Evolutionary conservation across 352 stramenopile species (phyloP).

Genomic region (Phytophthora capsici): DNA sequence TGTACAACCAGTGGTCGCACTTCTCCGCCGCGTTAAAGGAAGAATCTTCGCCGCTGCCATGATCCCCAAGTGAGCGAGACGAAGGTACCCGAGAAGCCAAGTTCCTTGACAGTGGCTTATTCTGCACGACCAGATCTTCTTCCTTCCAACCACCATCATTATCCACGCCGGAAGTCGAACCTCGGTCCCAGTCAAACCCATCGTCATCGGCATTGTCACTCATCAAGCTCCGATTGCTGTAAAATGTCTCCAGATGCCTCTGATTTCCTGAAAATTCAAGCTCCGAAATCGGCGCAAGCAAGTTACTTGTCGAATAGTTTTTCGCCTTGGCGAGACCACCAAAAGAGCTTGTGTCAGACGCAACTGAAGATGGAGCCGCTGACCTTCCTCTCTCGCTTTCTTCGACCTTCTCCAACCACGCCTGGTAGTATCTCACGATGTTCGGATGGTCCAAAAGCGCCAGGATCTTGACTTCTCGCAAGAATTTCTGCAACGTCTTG

Average conservation of each 20-base stretch:
- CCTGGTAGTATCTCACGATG: slow-evolving; percentile 93
- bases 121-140: slow-evolving; percentile 63
- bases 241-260: slow-evolving; percentile 46
- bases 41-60: slow-evolving; percentile 49
- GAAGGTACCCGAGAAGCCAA: slow-evolving; percentile 12
- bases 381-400: slow-evolving; percentile 37
- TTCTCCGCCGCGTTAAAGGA: slow-evolving; percentile 56
- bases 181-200: slow-evolving; percentile 84
- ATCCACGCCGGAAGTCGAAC: slow-evolving; percentile 51
- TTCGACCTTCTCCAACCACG: slow-evolving; percentile 90
- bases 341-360: slow-evolving; percentile 43
- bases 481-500: slow-evolving; percentile 92
- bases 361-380: slow-evolving; percentile 21
- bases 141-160: slow-evolving; percentile 62
- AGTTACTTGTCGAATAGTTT: slow-evolving; percentile 79
- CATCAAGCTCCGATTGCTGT: slow-evolving; percentile 51
- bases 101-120: slow-evolving; percentile 32
- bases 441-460: slow-evolving; percentile 93
- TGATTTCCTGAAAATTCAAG: slow-evolving; percentile 71
- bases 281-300: slow-evolving; percentile 72
- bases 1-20: slow-evolving; percentile 91
- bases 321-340: slow-evolving; percentile 35
- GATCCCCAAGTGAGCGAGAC: slow-evolving; percentile 19
- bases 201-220: slow-evolving; percentile 58
- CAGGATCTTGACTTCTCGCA: slow-evolving; percentile 94